Percentiles rank a stretch among this genome's conserved stretches.
These are phyloP conservation scores for Lipomyces spencermartinsiae DNA, from an alignment of 805 yeast species.

Conservation along the genomic window DNA sequence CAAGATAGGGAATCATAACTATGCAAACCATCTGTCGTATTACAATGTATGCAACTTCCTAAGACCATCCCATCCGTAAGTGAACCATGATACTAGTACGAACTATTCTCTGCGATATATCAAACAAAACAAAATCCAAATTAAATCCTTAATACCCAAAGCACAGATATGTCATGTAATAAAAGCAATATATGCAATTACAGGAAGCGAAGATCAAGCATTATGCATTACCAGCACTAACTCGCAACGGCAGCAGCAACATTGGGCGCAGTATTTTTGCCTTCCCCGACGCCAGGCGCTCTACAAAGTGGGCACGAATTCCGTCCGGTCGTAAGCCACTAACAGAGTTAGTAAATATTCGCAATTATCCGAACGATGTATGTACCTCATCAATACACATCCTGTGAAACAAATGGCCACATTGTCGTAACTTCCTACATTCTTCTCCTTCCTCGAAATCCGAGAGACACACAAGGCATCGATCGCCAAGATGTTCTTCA, in stretches of 20 bases:
- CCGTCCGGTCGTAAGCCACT: constrained; percentile 53
- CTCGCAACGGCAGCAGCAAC: not conserved
- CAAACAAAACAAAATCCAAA: not conserved
- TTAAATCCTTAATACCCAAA: not conserved
- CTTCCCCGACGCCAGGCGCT: constrained; percentile 47
- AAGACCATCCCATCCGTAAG: not conserved
- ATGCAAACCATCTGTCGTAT: not conserved
- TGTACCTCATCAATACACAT: constrained; percentile 58
- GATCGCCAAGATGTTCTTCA: constrained; percentile 44
- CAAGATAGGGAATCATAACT: not conserved
- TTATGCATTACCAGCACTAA: not conserved
- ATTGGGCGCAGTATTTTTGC: not conserved
- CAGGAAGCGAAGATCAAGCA: not conserved
- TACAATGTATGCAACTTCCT: not conserved
- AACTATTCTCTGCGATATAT: not conserved
- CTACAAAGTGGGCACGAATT: constrained; percentile 58
- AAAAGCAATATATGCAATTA: not conserved
- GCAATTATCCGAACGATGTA: not conserved
- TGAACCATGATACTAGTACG: not conserved
- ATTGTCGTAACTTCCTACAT: constrained; percentile 53
- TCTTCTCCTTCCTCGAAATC: constrained; percentile 56
- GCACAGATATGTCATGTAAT: not conserved
- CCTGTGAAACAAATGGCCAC: constrained; percentile 61
- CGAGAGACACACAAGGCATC: constrained; percentile 60
- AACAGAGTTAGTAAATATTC: not conserved